phyloP scores from a whole-genome alignment of 176 grass and related monocot species.

The barley (Hordeum vulgare) region DNA sequence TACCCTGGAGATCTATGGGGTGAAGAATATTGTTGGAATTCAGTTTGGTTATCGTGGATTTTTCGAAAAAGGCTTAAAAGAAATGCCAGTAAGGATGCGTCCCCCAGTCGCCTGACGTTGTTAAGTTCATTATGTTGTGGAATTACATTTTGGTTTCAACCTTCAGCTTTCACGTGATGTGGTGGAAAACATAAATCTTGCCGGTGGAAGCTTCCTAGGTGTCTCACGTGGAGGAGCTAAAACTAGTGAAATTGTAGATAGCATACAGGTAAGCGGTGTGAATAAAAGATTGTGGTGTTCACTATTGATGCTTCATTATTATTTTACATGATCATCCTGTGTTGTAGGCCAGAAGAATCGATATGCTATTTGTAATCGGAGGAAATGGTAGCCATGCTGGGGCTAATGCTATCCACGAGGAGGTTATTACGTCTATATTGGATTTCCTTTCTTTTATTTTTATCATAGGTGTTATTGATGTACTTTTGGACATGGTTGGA shows the following conservation, averaged over 20 bases:
- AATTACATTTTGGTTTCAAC: slow-evolving; percentile 12
- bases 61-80: slow-evolving; percentile 80
- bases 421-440: slow-evolving; percentile 33
- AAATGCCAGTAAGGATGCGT: slow-evolving; percentile 61
- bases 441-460: not conserved
- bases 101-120: not conserved
- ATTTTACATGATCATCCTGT: not conserved
- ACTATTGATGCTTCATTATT: not conserved
- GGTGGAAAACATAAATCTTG: slow-evolving; percentile 97
- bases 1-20: slow-evolving; percentile 87
- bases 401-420: slow-evolving; percentile 90
- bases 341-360: slow-evolving; percentile 73
- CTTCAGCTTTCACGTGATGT: slow-evolving; percentile 72
- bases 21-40: slow-evolving; percentile 96
- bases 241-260: slow-evolving; percentile 85
- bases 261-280: slow-evolving; percentile 61
- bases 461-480: not conserved
- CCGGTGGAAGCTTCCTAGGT: slow-evolving; percentile 88
- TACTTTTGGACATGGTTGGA: not conserved
- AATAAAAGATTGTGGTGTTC: slow-evolving; percentile 9
- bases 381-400: slow-evolving; percentile 97
- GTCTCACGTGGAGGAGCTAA: slow-evolving; percentile 88
- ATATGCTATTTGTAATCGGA: slow-evolving; percentile 97
- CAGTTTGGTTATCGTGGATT: slow-evolving; percentile 89
- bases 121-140: not conserved